A percentile compares a stretch with the other conserved stretches of the same genome.
Evolutionary conservation across 2,329 filamentous ascomycete species (phyloP).

Genomic region (Fusarium kyushuense): DNA sequence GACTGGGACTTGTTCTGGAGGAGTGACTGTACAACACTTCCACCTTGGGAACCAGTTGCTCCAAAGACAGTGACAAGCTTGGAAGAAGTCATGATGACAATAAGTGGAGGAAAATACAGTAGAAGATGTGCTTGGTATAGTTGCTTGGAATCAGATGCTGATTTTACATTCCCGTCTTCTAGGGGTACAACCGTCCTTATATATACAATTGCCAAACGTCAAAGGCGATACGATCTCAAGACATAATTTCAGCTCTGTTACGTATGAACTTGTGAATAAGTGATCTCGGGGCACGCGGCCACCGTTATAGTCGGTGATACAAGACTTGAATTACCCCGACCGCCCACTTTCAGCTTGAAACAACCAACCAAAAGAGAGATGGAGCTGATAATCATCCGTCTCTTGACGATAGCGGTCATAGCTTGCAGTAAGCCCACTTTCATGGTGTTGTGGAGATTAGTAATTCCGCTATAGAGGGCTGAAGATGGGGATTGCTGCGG

Average conservation of each 20-base stretch:
- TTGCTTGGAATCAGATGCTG: conserved; percentile 17
- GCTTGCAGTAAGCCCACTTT: conserved; percentile 31
- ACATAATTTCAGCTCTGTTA: conserved; percentile 1
- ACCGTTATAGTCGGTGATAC: conserved; percentile 23
- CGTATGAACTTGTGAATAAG: conserved; percentile 9
- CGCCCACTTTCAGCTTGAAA: conserved; percentile 1
- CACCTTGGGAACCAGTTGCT: conserved; percentile 50
- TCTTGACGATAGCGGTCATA: conserved; percentile 16
- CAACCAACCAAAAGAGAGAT: conserved; percentile 19
- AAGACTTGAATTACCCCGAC: conserved; percentile 33
- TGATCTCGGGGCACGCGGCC: conserved; percentile 23
- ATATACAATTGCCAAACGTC: conserved; percentile 19
- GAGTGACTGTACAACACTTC: conserved; percentile 49
- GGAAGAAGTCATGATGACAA: conserved; percentile 42
- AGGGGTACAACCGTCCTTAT: conserved; percentile 17
- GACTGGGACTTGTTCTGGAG: conserved; percentile 46
- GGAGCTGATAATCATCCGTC: conserved; percentile 38
- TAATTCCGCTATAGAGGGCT: conserved; percentile 36
- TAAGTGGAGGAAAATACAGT: not conserved
- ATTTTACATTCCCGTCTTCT: conserved; percentile 2
- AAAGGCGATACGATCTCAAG: conserved; percentile 16
- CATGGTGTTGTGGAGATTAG: conserved; percentile 34
- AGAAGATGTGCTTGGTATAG: conserved; percentile 6
- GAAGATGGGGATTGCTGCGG: conserved; percentile 19
- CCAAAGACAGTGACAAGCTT: conserved; percentile 51